phyloP scores from a whole-genome alignment of 2,329 filamentous ascomycete species.

The Pseudocercospora fuligena region DNA sequence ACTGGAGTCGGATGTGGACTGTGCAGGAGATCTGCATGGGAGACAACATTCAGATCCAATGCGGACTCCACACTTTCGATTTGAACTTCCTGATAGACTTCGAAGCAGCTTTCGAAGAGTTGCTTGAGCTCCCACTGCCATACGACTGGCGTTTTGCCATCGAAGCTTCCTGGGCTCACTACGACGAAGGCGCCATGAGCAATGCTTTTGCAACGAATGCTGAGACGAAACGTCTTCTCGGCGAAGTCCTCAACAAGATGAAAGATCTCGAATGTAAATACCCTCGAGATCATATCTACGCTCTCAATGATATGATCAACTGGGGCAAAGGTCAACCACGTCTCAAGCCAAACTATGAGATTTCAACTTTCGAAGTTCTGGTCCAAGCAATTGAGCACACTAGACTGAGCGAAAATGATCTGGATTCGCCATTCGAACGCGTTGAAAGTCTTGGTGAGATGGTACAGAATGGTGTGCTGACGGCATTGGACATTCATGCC shows the following conservation, averaged over 20 bases:
- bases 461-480: not conserved
- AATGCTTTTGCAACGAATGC: not conserved
- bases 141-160: not conserved
- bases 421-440: not conserved
- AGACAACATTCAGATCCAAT: not conserved
- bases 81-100: not conserved
- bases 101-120: not conserved
- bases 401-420: not conserved
- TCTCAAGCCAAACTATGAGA: not conserved
- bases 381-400: not conserved
- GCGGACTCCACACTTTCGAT: not conserved
- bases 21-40: slow-evolving; percentile 2
- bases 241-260: not conserved
- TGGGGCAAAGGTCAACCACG: not conserved
- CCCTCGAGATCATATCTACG: not conserved
- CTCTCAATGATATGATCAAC: not conserved
- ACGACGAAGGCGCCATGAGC: not conserved
- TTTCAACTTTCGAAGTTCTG: not conserved
- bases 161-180: not conserved
- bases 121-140: not conserved
- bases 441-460: not conserved
- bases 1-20: slow-evolving; percentile 5
- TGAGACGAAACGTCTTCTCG: not conserved
- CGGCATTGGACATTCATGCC: not conserved
- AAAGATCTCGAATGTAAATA: not conserved